Evolutionary conservation across 2,329 filamentous ascomycete species (phyloP).

Genomic region (Pseudodiploospora longispora): DNA sequence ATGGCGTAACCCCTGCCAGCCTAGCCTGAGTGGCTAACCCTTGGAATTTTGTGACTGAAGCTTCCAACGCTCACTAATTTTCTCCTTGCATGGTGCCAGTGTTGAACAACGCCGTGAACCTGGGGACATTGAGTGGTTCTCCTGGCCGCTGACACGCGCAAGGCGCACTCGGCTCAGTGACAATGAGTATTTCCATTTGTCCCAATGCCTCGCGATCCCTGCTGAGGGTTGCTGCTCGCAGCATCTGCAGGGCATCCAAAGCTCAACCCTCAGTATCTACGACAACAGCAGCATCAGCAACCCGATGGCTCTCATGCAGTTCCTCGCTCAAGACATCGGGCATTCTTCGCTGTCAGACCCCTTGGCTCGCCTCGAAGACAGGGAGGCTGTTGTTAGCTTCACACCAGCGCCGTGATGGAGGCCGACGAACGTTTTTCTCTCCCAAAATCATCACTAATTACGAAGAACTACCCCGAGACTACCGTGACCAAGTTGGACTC

Average conservation of each 20-base stretch:
- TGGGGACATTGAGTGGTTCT: conserved; percentile 2
- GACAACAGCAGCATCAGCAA: conserved; percentile 3
- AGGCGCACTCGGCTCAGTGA: conserved; percentile 8
- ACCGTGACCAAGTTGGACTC: conserved; percentile 48
- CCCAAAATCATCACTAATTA: conserved; percentile 41
- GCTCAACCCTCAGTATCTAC: conserved; percentile 4
- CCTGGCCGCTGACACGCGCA: conserved; percentile 4
- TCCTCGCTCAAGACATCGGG: not conserved
- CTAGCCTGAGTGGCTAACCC: not conserved
- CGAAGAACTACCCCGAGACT: conserved; percentile 48
- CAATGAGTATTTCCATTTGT: conserved; percentile 21
- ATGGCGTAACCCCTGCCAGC: not conserved
- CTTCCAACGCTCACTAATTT: no score
- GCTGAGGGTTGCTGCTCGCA: conserved; percentile 19
- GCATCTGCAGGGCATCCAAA: conserved; percentile 7
- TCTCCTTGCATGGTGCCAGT: no score
- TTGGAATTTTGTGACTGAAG: no score
- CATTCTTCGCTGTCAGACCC: not conserved
- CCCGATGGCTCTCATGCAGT: conserved; percentile 11
- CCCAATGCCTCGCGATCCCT: conserved; percentile 22
- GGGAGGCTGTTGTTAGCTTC: not conserved
- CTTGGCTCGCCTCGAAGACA: conserved; percentile 4
- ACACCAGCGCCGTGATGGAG: conserved; percentile 10
- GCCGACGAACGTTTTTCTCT: conserved; percentile 27
- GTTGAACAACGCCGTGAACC: no score